Base-by-base conservation (phyloP, 495 filamentous ascomycete genomes). In the Physcia stellaris region DNA sequence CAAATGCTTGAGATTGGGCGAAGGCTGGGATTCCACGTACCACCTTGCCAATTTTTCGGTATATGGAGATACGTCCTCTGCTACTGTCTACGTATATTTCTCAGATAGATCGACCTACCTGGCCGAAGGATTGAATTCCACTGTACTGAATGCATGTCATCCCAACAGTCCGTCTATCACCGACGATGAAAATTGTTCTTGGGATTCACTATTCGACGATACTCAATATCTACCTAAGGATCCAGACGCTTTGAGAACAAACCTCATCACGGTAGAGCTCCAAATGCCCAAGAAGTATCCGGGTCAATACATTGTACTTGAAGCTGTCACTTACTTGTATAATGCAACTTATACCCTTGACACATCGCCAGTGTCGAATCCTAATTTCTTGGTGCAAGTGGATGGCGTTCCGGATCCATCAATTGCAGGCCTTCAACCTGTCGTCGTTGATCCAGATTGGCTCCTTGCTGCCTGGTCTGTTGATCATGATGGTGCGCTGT, bases 391-490 rank as follows among this genome's bases (percentile, higher is more conserved):
- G n/a, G 48, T 49, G 12, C 24, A 20, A 2, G 19, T 51, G 10
- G 26, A 37, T 10, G 23, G 40, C 4, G 34, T 47, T 5, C 23
- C 35, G 7, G 13, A 24, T 2, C 7, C 24, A 18, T 4, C 4
- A 15, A 27, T 37, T 6, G 18, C 19, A 11, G 18, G 15, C 22
- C 17, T 29, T 20, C n/a, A n/a, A n/a, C 29, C 29, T 26, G 20
- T 45, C n/a, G 12, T 36, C 28, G 28, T 49, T 15, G 36, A 41
- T 30, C 48, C 51, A 10, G 31, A 34, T 39, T 54, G 51, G 51
- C 19, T 51, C 13, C 41, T 54, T 0, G 48, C 51, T 33, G 48
- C 51, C 24, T 54, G 41, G 35, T 51, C 51, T 7, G 43, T 43
- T 21, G 42, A 47, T 20, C 15, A 24, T n/a, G 35, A 45, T 27